Evolutionary conservation across 345 rosid genomes (phyloP).

Genomic region (Carallia pectinifolia): DNA sequence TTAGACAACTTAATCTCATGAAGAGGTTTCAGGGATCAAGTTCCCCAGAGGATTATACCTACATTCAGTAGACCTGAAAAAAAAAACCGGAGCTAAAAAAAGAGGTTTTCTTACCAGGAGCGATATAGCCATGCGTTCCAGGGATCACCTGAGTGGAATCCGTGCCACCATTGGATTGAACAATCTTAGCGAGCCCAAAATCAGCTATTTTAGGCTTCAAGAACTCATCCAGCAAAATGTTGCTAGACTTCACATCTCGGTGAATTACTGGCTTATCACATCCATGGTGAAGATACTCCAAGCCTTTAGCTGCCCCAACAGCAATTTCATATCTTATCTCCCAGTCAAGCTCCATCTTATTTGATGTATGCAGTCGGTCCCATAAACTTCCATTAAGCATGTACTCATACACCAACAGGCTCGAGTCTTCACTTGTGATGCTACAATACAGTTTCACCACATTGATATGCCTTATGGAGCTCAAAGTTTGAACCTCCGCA

Average conservation of each 20-base stretch:
- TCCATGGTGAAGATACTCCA: slow-evolving; percentile 88
- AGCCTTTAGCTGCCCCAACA: slow-evolving; percentile 78
- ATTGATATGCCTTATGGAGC: slow-evolving; percentile 86
- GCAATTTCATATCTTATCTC: slow-evolving; percentile 77
- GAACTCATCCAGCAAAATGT: slow-evolving; percentile 75
- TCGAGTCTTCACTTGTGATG: slow-evolving; percentile 88
- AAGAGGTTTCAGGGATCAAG: too few species aligned
- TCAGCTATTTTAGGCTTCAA: slow-evolving; percentile 82
- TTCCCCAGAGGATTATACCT: not conserved
- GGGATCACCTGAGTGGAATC: slow-evolving; percentile 76
- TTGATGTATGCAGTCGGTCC: slow-evolving; percentile 67
- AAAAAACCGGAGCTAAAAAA: not conserved
- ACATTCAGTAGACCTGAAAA: not conserved
- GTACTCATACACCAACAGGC: slow-evolving; percentile 87
- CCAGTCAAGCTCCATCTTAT: slow-evolving; percentile 80
- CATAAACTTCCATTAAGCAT: slow-evolving; percentile 90
- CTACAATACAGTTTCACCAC: slow-evolving; percentile 93
- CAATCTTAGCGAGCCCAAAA: slow-evolving; percentile 93
- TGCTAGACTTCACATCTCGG: slow-evolving; percentile 84
- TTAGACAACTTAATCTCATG: not conserved
- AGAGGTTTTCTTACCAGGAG: slow-evolving; percentile 62
- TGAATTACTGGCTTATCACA: slow-evolving; percentile 72
- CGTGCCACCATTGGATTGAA: slow-evolving; percentile 43
- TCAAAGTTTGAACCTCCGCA: slow-evolving; percentile 77
- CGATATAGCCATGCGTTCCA: slow-evolving; percentile 92